Evolutionary conservation across 176 grass and related monocot species (phyloP).

Genomic region (Olyra latifolia): DNA sequence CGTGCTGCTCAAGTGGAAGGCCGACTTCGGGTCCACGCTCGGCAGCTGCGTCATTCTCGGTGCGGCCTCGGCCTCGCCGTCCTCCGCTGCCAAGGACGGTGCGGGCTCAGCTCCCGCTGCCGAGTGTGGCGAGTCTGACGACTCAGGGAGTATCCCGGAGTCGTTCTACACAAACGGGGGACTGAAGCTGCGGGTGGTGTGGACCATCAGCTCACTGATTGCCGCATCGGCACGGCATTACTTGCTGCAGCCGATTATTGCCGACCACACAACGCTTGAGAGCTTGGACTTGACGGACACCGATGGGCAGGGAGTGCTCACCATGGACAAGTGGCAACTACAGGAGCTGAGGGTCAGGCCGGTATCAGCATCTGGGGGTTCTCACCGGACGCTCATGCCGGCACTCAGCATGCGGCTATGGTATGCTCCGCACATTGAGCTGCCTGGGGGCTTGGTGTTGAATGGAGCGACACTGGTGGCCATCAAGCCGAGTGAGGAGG

Average conservation of each 20-base stretch:
- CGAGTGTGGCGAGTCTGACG: constrained; percentile 37
- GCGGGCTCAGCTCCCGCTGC: constrained; percentile 6
- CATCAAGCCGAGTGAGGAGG: constrained; percentile 72
- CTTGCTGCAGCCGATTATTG: constrained; percentile 75
- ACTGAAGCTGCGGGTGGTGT: constrained; percentile 76
- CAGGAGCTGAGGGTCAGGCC: constrained; percentile 63
- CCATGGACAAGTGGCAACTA: constrained; percentile 72
- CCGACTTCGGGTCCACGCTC: constrained; percentile 82
- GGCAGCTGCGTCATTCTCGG: constrained; percentile 79
- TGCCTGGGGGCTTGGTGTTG: constrained; percentile 63
- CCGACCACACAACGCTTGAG: constrained; percentile 65
- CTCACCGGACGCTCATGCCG: constrained; percentile 77
- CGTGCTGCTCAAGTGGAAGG: constrained; percentile 92
- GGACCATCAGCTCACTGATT: constrained; percentile 93
- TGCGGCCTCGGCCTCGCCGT: constrained; percentile 48
- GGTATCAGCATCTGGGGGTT: constrained; percentile 52
- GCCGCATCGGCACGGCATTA: constrained; percentile 76
- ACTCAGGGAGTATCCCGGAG: constrained; percentile 67
- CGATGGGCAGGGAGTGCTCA: constrained; percentile 81
- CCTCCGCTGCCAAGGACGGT: constrained; percentile 6
- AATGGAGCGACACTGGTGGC: constrained; percentile 89
- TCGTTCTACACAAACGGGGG: constrained; percentile 73
- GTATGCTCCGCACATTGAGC: constrained; percentile 67
- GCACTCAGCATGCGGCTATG: constrained; percentile 87
- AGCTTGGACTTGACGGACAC: constrained; percentile 74